These are phyloP conservation scores for Phytophthora podocarpi DNA, from an alignment of 352 stramenopile species.

Conservation along the genomic window DNA sequence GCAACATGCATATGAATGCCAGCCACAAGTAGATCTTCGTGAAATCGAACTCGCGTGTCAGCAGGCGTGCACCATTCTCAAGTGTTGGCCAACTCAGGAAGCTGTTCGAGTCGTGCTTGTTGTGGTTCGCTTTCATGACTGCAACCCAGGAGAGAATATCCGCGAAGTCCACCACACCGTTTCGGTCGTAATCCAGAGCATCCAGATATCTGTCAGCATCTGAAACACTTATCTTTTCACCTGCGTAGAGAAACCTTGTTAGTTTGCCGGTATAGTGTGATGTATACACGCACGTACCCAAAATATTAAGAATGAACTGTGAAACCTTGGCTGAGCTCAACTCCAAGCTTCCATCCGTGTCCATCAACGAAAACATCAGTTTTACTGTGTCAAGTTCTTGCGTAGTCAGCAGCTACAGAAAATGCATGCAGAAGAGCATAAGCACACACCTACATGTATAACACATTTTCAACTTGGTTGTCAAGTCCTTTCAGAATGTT, in stretches of 20 bases:
- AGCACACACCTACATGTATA: background rate
- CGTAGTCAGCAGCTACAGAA: slow-evolving; percentile 47
- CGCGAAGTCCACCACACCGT: slow-evolving; percentile 74
- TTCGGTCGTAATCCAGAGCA: slow-evolving; percentile 76
- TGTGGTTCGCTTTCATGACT: slow-evolving; percentile 72
- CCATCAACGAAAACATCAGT: slow-evolving; percentile 81
- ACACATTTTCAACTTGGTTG: no score
- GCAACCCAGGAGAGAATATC: slow-evolving; percentile 81
- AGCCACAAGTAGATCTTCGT: slow-evolving; percentile 38
- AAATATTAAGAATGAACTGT: slow-evolving; percentile 77
- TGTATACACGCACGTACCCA: slow-evolving; percentile 42
- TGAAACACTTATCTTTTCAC: slow-evolving; percentile 54
- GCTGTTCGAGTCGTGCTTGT: slow-evolving; percentile 28
- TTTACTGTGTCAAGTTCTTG: slow-evolving; percentile 82
- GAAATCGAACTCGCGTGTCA: slow-evolving; percentile 15
- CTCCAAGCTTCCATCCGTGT: slow-evolving; percentile 75
- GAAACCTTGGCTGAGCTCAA: slow-evolving; percentile 58
- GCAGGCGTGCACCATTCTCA: slow-evolving; percentile 14
- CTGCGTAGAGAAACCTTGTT: slow-evolving; percentile 28
- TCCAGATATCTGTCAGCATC: slow-evolving; percentile 66
- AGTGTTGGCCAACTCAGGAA: slow-evolving; percentile 23
- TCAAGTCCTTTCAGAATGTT: background rate
- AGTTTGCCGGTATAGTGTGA: background rate
- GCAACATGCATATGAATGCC: slow-evolving; percentile 37
- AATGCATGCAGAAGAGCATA: background rate